Base-by-base conservation (phyloP, 2,329 filamentous ascomycete genomes). In the Diplocarpon mali region DNA sequence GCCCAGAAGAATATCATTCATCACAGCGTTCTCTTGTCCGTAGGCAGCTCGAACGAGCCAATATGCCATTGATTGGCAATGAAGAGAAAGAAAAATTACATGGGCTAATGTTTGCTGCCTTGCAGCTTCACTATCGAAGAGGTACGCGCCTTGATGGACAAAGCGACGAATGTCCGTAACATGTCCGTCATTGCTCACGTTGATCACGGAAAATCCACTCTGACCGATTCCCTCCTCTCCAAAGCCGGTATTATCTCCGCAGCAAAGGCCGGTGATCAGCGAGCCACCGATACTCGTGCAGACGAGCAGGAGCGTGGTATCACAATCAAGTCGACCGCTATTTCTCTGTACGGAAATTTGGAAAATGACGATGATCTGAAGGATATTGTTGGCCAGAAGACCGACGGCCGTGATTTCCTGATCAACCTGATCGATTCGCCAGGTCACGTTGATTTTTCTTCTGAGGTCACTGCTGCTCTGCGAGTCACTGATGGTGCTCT, bases 121-220 rank as follows among this genome's bases (percentile, higher is more conserved):
- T 60, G 67, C 66, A 95, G 89, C 83, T 96, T 96, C 83, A 96
- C 92, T 66, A 83, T 95, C 73, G 90, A 96, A 69, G 89, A 87
- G 80, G 85, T 88, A 69, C 81, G 83, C 69, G 60, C 52, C 63
- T 70, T 85, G 67, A 85, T 85, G 83, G 83, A 87, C 79, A 81
- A 82, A 72, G 80, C 84, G 60, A 74, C 68, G 66, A 82, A 83
- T 69, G 77, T 82, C 68, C 75, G 77, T 71, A 96, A 96, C 82
- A 96, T 95, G 90, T 95, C 88, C 75, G 92, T 98, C 70, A 96
- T 96, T 87, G 92, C 92, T 70, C 92, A 98, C 77, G 89, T 98
- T 82, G 92, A 98, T 73, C 92, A 98, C 81, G 92, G 92, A 77
- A 98, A 98, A 75, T 98, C 92, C 63, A 98, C 92, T 68, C 80